A percentile compares a stretch with the other conserved stretches of the same genome.
phyloP scores from a whole-genome alignment of 768 basidiomycete species.

The Phylloporus rhodoxanthus region DNA sequence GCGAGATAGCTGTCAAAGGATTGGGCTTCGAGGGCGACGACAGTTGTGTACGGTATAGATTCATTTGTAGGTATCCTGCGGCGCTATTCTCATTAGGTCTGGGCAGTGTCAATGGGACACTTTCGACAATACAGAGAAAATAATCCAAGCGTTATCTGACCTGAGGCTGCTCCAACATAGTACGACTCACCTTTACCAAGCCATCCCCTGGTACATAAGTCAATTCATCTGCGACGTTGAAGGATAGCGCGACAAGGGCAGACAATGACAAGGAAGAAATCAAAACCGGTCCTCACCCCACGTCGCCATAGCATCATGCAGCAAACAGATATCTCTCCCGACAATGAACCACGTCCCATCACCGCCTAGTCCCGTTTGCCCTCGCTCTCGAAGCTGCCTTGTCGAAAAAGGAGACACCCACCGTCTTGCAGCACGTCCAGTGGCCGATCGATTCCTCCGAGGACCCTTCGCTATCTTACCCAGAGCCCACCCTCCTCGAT shows the following conservation, averaged over 20 bases:
- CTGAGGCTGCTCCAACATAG: too few species aligned
- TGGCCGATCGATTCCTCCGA: constrained; percentile 31
- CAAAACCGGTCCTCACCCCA: constrained; percentile 24
- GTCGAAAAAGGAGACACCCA: constrained; percentile 4
- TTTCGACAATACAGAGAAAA: too few species aligned
- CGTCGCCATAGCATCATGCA: constrained; percentile 52
- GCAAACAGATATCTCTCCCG: constrained; percentile 8
- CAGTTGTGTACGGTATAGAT: too few species aligned
- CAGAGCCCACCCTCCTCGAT: constrained; percentile 39
- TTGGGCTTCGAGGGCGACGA: constrained; percentile 23
- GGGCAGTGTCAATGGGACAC: too few species aligned
- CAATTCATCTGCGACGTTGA: constrained; percentile 51
- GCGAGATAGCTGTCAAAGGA: constrained; percentile 37
- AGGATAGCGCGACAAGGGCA: constrained; percentile 43
- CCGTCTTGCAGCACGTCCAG: constrained; percentile 13
- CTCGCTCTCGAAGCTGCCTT: constrained; percentile 17
- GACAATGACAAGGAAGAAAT: constrained; percentile 58
- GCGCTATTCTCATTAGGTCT: too few species aligned
- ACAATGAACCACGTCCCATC: constrained; percentile 24
- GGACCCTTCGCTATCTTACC: constrained; percentile 25
- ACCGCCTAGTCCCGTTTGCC: constrained; percentile 18
- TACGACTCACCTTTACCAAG: too few species aligned
- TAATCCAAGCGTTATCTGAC: too few species aligned
- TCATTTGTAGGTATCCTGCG: too few species aligned
- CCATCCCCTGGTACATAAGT: too few species aligned